Evolutionary conservation across 257 asterid genomes (phyloP), one percentile per base, ranked within the genome.

Genomic region (Mentha longifolia): DNA sequence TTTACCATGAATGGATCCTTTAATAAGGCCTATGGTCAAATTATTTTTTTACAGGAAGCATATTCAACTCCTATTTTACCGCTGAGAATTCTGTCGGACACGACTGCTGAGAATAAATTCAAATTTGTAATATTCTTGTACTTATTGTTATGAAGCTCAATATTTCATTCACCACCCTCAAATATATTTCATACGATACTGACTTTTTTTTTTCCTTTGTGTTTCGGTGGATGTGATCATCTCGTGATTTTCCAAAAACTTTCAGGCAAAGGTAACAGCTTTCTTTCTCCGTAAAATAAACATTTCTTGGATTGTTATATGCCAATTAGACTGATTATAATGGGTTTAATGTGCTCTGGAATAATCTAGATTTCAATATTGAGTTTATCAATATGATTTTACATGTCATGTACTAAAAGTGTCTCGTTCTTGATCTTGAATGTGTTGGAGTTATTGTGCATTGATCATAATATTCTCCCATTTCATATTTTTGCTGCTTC

Each of bases 61-160:
- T 84, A 85, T 78, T 86, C 96, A 17, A 84, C 91, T 50, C 92
- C 96, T 11, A 68, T 84, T 80, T 43, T 81, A 72, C 86, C 91
- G 2, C 35, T 87, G 72, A 79, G 74, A 47, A 81, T 82, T 72
- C 84, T 87, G 2, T 80, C 84, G 1, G 92, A 84, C 6, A 59
- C 74, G 59, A 31, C 76, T 4, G 47, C 67, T 16, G 46, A 45
- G 11, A 57, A 75, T 6, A 89, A 78, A 72, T 9, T 80, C 39
- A 82, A 76, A 59, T 60, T 61, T 73, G 96, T 87, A 87, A 82
- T 71, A 3, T 67, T 69, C 59, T 78, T 68, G 2, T 30, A 50
- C 73, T 54, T 73, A 17, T 69, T 58, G 19, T 58, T 28, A 30
- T 73, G 54, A 33, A 39, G 49, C 58, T 66, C 65, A 37, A 28